Evolutionary conservation across 306 rosid genomes (phyloP).

Genomic region (Aeschynomene evenia): DNA sequence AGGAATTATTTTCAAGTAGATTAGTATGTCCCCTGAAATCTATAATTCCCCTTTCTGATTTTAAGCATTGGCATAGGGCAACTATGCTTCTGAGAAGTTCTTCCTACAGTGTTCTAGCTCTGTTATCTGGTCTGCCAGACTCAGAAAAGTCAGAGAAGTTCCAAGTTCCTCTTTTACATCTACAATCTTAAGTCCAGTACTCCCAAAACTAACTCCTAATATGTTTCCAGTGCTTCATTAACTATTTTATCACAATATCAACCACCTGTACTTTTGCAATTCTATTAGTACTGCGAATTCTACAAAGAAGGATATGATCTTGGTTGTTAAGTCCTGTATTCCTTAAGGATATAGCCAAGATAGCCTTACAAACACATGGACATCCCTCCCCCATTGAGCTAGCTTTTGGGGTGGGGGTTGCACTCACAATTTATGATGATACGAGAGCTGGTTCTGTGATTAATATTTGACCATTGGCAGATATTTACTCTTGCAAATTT

Average conservation of each 20-base stretch:
- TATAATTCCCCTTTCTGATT: conserved; percentile 5
- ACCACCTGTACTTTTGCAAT: background rate
- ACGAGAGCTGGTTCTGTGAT: too few relatives aligned
- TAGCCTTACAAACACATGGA: too few relatives aligned
- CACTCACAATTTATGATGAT: too few relatives aligned
- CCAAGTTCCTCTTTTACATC: background rate
- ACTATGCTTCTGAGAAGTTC: background rate
- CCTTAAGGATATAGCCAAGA: too few relatives aligned
- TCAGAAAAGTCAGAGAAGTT: background rate
- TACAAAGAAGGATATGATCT: background rate
- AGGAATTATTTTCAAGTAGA: conserved; percentile 28
- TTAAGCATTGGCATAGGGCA: background rate
- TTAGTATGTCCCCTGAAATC: conserved; percentile 6
- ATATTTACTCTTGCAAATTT: too few relatives aligned
- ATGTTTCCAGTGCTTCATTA: background rate
- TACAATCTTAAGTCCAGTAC: background rate
- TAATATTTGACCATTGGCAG: too few relatives aligned
- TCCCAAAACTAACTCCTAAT: background rate
- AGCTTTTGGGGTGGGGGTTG: too few relatives aligned
- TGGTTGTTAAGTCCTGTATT: too few relatives aligned
- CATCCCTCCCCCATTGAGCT: too few relatives aligned
- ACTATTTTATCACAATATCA: background rate
- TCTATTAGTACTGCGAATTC: background rate
- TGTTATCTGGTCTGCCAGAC: background rate
- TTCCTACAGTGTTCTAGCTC: background rate